Conservation (phyloP, 108 stramenopile species). For the Skeletonema costatum region DNA sequence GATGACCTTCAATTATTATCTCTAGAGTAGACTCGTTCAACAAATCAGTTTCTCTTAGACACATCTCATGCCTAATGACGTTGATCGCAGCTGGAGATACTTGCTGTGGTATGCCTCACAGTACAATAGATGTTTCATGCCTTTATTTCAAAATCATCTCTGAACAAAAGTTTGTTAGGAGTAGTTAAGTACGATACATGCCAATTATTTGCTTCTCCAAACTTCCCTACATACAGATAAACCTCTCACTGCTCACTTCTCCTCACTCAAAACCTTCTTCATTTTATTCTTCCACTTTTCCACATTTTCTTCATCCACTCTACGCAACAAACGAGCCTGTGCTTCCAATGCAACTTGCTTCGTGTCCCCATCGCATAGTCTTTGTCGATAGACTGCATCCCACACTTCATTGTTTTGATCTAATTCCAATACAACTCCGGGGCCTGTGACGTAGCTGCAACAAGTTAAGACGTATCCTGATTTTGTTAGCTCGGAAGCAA, state of each 20-base stretch:
- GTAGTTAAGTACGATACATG: neutral
- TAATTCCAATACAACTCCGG: constrained; percentile 59
- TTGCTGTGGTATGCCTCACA: too few species aligned
- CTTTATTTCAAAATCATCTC: too few species aligned
- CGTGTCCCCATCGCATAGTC: constrained; percentile 42
- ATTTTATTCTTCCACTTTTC: constrained; percentile 34
- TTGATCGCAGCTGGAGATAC: too few species aligned
- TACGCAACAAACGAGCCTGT: constrained; percentile 28
- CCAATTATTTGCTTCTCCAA: neutral
- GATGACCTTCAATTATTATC: too few species aligned
- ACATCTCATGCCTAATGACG: too few species aligned
- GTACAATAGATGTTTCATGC: too few species aligned
- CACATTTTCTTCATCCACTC: constrained; percentile 34
- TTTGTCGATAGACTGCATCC: constrained; percentile 55
- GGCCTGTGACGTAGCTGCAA: constrained; percentile 55
- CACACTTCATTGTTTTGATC: constrained; percentile 59
- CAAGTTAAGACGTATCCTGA: constrained; percentile 68
- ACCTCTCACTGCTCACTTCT: neutral
- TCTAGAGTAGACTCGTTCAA: too few species aligned
- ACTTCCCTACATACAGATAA: neutral
- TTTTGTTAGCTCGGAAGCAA: constrained; percentile 37
- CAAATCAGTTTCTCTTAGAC: too few species aligned
- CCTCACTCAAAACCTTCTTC: constrained; percentile 19
- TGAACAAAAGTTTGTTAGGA: too few species aligned
- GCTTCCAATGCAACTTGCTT: constrained; percentile 47